A percentile compares a stretch with the other conserved stretches of the same genome.
phyloP scores from a whole-genome alignment of 2,329 filamentous ascomycete species.

The Fusarium sulawesiense region DNA sequence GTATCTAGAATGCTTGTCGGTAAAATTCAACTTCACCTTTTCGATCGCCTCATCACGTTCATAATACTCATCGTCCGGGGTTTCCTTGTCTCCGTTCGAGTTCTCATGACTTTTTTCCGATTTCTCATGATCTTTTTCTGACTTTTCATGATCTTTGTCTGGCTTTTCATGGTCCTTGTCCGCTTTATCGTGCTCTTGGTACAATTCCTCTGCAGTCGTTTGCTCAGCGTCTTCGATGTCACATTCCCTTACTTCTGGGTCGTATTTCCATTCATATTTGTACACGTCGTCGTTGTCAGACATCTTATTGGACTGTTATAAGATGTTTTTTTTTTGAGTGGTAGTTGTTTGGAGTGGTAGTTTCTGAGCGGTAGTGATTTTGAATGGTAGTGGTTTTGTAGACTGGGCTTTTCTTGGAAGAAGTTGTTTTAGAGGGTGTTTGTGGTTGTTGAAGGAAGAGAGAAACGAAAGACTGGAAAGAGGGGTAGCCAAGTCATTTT shows the following conservation, averaged over 20 bases:
- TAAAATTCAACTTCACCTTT: no score
- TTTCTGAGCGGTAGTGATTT: no score
- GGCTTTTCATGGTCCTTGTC: no score
- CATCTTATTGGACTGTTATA: neutral
- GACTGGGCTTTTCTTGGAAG: neutral
- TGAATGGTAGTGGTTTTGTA: neutral
- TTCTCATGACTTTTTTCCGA: no score
- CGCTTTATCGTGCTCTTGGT: no score
- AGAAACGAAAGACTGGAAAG: neutral
- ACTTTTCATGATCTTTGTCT: no score
- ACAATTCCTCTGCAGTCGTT: neutral
- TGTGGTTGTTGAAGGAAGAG: neutral
- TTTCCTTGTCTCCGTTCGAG: no score
- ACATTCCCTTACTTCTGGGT: neutral
- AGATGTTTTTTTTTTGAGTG: neutral
- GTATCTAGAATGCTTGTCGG: neutral
- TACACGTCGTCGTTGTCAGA: neutral
- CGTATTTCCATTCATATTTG: neutral
- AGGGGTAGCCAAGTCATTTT: neutral
- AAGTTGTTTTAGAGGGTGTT: neutral
- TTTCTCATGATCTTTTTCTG: no score
- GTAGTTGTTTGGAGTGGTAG: no score
- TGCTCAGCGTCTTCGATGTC: neutral
- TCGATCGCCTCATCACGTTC: no score
- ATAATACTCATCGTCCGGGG: no score